phyloP scores from a whole-genome alignment of 352 stramenopile species.

The Peronospora destructor region DNA sequence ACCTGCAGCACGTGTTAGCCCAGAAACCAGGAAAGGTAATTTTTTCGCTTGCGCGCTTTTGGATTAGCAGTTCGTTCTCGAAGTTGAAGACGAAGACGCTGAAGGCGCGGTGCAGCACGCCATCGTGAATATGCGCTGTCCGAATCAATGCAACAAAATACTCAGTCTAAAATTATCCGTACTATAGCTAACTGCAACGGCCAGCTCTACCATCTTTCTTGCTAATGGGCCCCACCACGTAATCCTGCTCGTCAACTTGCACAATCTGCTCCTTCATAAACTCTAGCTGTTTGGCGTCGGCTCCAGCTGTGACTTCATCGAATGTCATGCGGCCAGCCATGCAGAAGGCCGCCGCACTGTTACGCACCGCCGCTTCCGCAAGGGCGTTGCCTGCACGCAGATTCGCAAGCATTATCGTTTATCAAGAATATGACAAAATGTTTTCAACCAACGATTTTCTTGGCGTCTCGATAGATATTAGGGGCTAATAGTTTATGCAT shows the following conservation, averaged over 20 bases:
- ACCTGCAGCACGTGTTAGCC: slow-evolving; percentile 99
- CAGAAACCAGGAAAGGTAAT: slow-evolving; percentile 99
- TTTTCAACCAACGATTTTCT: slow-evolving; percentile 23
- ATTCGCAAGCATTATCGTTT: slow-evolving; percentile 21
- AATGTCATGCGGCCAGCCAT: slow-evolving; percentile 34
- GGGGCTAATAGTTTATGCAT: neutral
- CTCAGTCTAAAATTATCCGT: neutral
- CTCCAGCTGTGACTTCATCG: slow-evolving; percentile 55
- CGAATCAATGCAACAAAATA: slow-evolving; percentile 10
- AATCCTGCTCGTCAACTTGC: slow-evolving; percentile 79
- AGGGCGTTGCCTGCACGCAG: slow-evolving; percentile 11
- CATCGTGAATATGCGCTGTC: slow-evolving; percentile 67
- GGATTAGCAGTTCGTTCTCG: slow-evolving; percentile 78
- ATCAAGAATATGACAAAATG: neutral
- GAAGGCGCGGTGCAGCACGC: slow-evolving; percentile 78
- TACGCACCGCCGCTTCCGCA: slow-evolving; percentile 11
- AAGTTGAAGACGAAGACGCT: slow-evolving; percentile 85
- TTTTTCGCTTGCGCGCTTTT: slow-evolving; percentile 92
- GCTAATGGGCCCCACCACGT: slow-evolving; percentile 69
- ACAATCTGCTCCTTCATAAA: slow-evolving; percentile 90
- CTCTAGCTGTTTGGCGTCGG: slow-evolving; percentile 73
- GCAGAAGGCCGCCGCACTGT: slow-evolving; percentile 11
- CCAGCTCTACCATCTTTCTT: slow-evolving; percentile 72
- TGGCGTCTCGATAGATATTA: slow-evolving; percentile 17
- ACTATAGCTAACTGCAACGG: neutral